Percentiles rank a stretch among this genome's conserved stretches.
These are phyloP conservation scores for Craterostigma plantagineum DNA, from an alignment of 257 asterid species.

Conservation along the genomic window DNA sequence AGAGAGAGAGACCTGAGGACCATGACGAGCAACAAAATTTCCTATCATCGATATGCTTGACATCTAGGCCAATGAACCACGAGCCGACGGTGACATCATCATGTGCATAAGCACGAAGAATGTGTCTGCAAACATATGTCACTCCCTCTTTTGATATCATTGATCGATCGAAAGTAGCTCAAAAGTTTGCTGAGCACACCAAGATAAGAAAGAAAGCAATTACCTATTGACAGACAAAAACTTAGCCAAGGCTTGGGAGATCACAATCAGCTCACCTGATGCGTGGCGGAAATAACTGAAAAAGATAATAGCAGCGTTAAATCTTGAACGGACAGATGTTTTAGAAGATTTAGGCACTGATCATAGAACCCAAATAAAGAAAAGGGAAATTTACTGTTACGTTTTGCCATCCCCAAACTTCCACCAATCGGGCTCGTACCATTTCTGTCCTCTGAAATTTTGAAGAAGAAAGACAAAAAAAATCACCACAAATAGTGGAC, in stretches of 20 bases:
- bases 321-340: neutral
- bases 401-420: constrained; percentile 86
- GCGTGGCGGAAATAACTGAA: constrained; percentile 87
- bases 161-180: neutral
- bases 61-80: constrained; percentile 84
- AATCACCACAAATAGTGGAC: neutral
- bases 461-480: constrained; percentile 10
- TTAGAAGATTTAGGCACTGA: neutral
- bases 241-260: constrained; percentile 6
- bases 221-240: constrained; percentile 47
- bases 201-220: constrained; percentile 3
- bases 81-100: constrained; percentile 85
- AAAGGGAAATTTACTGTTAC: constrained; percentile 17
- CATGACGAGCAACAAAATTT: constrained; percentile 91
- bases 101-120: constrained; percentile 80
- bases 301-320: constrained; percentile 9
- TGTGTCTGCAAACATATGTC: constrained; percentile 21
- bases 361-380: neutral
- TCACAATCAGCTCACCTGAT: constrained; percentile 50
- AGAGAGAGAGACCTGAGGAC: constrained; percentile 52
- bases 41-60: constrained; percentile 51
- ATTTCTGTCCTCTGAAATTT: constrained; percentile 55
- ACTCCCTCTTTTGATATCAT: neutral
- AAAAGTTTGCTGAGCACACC: too few relatives aligned
- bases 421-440: constrained; percentile 99